These are phyloP conservation scores for Paecilomyces niveus DNA, from an alignment of 2,329 filamentous ascomycete genomes.

Conservation along the genomic window DNA sequence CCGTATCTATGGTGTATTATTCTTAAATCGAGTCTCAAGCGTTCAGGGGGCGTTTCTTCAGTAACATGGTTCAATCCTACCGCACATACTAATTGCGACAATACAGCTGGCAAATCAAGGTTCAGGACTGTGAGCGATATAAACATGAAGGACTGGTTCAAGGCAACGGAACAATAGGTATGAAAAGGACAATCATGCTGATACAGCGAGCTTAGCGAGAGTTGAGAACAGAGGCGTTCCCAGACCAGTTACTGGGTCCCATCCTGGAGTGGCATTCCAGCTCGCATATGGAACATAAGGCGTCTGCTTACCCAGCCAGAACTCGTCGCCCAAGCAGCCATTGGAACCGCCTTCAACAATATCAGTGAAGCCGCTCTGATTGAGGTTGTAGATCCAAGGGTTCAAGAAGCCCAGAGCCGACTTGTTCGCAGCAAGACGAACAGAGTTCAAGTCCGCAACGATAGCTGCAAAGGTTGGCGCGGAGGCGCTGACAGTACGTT, in stretches of 20 bases:
- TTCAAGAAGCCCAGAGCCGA: constrained; percentile 54
- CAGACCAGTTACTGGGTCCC: constrained; percentile 37
- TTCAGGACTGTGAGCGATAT: background rate
- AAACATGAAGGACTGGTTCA: background rate
- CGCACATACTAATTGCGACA: background rate
- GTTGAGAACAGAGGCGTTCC: constrained; percentile 24
- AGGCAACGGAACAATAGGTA: background rate
- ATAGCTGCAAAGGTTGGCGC: constrained; percentile 58
- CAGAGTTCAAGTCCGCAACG: constrained; percentile 58
- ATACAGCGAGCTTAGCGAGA: constrained; percentile 11
- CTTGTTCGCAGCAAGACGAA: constrained; percentile 49
- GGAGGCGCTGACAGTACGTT: constrained; percentile 40
- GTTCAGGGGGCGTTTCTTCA: too few relatives aligned
- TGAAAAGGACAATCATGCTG: background rate
- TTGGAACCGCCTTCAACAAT: constrained; percentile 41
- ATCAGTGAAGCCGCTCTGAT: constrained; percentile 40
- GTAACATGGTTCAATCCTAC: background rate
- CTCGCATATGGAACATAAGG: constrained; percentile 38
- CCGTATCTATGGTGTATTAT: too few relatives aligned
- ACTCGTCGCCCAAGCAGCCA: constrained; percentile 36
- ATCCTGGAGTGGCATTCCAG: constrained; percentile 43
- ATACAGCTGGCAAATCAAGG: background rate
- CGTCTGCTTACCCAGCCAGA: constrained; percentile 25
- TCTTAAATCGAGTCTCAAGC: too few relatives aligned
- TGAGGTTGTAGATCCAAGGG: constrained; percentile 51